These are phyloP conservation scores for Russula sp. DNA, from an alignment of 768 basidiomycete species.

Conservation along the genomic window DNA sequence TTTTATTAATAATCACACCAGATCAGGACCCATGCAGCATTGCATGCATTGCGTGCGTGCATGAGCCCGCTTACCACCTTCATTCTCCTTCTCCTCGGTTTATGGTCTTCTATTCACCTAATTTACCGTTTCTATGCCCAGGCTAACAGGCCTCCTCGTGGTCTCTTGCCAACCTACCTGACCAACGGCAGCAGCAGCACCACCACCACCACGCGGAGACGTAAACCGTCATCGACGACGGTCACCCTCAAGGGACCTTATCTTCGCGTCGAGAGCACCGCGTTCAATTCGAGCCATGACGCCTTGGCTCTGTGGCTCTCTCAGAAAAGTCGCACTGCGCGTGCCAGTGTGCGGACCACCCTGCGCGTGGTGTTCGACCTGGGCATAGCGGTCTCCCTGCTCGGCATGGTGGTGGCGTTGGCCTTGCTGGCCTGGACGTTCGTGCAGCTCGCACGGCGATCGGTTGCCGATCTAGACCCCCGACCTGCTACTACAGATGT, in stretches of 20 bases:
- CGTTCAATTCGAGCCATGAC: conserved; percentile 18
- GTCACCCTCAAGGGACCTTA: conserved; percentile 9
- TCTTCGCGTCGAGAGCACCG: conserved; percentile 21
- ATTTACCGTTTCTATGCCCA: neutral
- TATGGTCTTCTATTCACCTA: conserved; percentile 12
- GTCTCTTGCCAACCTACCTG: neutral
- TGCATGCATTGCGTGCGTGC: neutral
- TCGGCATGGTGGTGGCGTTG: conserved; percentile 14
- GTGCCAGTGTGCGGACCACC: conserved; percentile 17
- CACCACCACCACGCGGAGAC: neutral
- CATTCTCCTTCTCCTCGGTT: neutral
- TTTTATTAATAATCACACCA: too few relatives aligned
- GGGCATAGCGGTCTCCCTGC: conserved; percentile 7
- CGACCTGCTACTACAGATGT: neutral
- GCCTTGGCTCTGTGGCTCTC: neutral
- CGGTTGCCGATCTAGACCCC: neutral
- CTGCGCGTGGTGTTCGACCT: conserved; percentile 34
- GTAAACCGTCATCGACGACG: neutral
- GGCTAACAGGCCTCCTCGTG: neutral
- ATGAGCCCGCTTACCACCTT: conserved; percentile 10
- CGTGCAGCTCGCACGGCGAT: conserved; percentile 12
- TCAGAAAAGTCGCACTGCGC: conserved; percentile 8
- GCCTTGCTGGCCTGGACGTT: conserved; percentile 18
- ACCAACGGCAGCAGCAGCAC: neutral
- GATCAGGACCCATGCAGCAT: too few relatives aligned